Percentiles rank a stretch among this genome's conserved stretches.
Evolutionary conservation across 1,284 basidiomycete species (phyloP).

Genomic region (Golubevia pallescens): DNA sequence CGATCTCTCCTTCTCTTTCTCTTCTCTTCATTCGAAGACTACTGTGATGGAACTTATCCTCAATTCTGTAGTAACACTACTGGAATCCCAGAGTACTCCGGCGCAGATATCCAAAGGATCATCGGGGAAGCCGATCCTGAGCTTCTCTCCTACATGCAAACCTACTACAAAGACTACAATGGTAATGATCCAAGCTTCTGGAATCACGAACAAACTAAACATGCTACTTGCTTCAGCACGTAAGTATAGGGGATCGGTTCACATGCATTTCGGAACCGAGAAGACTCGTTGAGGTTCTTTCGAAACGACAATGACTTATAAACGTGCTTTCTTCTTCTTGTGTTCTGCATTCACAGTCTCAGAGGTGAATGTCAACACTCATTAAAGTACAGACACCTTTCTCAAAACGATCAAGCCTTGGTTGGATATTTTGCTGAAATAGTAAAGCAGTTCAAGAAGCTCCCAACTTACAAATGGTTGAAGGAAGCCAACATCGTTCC

Average conservation of each 20-base stretch:
- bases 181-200: conserved; percentile 17
- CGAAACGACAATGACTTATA: too few species aligned
- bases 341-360: background rate
- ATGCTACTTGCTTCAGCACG: conserved; percentile 46
- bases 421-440: conserved; percentile 50
- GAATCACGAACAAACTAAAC: conserved; percentile 50
- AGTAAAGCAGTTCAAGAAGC: conserved; percentile 34
- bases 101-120: conserved; percentile 28
- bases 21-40: conserved; percentile 51
- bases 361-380: background rate
- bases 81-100: conserved; percentile 41
- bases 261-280: too few species aligned
- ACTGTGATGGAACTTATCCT: conserved; percentile 41
- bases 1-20: conserved; percentile 15
- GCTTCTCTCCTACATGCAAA: conserved; percentile 19
- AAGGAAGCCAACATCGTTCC: conserved; percentile 27
- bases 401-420: conserved; percentile 24
- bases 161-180: conserved; percentile 24
- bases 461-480: conserved; percentile 37
- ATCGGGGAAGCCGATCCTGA: conserved; percentile 35
- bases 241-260: background rate
- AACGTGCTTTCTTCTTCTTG: background rate
- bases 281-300: too few species aligned
- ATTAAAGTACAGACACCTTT: conserved; percentile 14
- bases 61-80: conserved; percentile 25